These are phyloP conservation scores for Tulasnella sp. DNA, from an alignment of 768 basidiomycete species.

Conservation along the genomic window DNA sequence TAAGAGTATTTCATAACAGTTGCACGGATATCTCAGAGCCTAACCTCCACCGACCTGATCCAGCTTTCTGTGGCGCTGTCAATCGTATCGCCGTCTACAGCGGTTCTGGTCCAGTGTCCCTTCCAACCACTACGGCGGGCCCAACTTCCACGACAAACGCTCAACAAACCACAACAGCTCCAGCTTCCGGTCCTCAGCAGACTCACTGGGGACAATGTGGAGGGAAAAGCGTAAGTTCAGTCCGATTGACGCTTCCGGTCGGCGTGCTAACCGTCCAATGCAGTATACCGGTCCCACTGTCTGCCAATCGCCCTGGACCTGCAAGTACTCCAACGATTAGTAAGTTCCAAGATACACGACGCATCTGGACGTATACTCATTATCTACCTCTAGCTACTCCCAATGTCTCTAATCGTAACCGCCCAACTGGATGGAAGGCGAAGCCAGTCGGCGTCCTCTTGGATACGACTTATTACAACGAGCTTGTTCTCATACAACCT, in stretches of 20 bases:
- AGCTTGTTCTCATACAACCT: background rate
- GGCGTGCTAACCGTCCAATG: background rate
- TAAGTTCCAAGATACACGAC: background rate
- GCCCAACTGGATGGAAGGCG: background rate
- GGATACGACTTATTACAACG: background rate
- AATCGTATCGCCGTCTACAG: constrained; percentile 21
- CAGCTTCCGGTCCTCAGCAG: background rate
- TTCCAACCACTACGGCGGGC: constrained; percentile 8
- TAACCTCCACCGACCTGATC: background rate
- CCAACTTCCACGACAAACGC: constrained; percentile 2
- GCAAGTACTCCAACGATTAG: background rate
- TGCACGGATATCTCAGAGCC: background rate
- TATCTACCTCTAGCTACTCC: background rate
- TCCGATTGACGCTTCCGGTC: background rate
- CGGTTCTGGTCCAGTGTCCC: constrained; percentile 6
- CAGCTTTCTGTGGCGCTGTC: constrained; percentile 22
- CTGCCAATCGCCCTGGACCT: background rate
- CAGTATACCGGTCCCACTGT: background rate
- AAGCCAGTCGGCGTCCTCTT: background rate
- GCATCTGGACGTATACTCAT: background rate
- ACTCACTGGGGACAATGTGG: background rate
- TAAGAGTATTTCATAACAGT: background rate
- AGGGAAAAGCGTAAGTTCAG: background rate
- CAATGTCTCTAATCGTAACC: background rate
- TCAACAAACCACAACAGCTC: background rate